Conservation (phyloP, 306 rosid species). For the Vachellia collinsii region DNA sequence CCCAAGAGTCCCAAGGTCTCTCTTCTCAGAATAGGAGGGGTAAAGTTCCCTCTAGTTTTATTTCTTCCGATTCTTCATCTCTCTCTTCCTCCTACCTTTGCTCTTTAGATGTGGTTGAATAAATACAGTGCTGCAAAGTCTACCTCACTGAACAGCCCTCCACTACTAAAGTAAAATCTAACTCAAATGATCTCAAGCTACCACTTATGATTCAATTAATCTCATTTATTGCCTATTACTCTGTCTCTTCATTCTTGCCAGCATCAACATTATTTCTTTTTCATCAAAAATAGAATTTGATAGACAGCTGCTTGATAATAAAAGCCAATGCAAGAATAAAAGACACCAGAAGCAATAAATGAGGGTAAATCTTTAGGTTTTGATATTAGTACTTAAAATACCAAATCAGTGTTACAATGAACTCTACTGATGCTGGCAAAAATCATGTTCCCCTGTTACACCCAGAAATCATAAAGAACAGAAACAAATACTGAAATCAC, state of each 20-base stretch:
- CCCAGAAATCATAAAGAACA: background rate
- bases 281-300: background rate
- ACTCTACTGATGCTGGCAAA: background rate
- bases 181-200: constrained; percentile 12
- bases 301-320: background rate
- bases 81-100: background rate
- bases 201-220: background rate
- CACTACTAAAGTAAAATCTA: background rate
- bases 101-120: constrained; percentile 13
- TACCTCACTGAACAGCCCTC: background rate
- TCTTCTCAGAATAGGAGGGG: constrained; percentile 47
- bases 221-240: background rate
- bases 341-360: background rate
- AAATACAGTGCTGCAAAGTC: constrained; percentile 9
- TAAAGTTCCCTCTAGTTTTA: constrained; percentile 31
- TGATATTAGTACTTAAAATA: background rate
- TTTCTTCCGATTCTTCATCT: constrained; percentile 5
- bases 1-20: constrained; percentile 36
- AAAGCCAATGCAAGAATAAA: background rate
- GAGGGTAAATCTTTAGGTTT: background rate
- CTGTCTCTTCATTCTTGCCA: background rate
- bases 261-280: background rate
- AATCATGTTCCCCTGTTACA: background rate
- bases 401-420: background rate
- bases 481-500: background rate